Conservation (phyloP, 2,329 filamentous ascomycete genomes). For the Diaporthe amygdali region DNA sequence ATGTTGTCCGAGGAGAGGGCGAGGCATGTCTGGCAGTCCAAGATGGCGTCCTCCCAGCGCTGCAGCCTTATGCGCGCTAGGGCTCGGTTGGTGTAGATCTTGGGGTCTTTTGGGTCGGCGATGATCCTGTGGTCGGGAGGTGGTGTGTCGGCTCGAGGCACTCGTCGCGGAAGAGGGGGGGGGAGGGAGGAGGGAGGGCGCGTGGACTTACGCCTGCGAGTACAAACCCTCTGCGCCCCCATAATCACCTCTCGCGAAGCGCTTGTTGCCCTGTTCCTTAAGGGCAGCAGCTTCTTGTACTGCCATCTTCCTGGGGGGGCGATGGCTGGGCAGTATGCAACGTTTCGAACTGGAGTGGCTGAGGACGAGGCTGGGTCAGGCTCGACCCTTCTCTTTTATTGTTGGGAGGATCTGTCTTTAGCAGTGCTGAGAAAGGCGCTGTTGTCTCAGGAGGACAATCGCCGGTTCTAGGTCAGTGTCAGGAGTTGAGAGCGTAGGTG, state of each 20-base stretch:
- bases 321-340: neutral
- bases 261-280: slow-evolving; percentile 67
- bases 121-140: slow-evolving; percentile 65
- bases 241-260: slow-evolving; percentile 71
- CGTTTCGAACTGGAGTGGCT: neutral
- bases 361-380: neutral
- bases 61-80: slow-evolving; percentile 79
- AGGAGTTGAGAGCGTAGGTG: neutral
- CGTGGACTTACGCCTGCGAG: slow-evolving; percentile 66
- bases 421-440: neutral
- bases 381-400: too few species aligned
- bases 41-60: slow-evolving; percentile 75
- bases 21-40: slow-evolving; percentile 79
- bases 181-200: neutral
- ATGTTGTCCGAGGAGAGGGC: slow-evolving; percentile 69
- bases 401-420: too few species aligned
- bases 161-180: neutral
- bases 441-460: neutral
- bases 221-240: slow-evolving; percentile 71
- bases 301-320: slow-evolving; percentile 15
- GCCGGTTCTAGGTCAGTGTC: neutral
- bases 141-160: neutral
- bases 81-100: slow-evolving; percentile 88
- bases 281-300: slow-evolving; percentile 43
- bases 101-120: slow-evolving; percentile 76